These are phyloP conservation scores for Cucurbita ficifolia DNA, from an alignment of 306 rosid species.

Conservation along the genomic window DNA sequence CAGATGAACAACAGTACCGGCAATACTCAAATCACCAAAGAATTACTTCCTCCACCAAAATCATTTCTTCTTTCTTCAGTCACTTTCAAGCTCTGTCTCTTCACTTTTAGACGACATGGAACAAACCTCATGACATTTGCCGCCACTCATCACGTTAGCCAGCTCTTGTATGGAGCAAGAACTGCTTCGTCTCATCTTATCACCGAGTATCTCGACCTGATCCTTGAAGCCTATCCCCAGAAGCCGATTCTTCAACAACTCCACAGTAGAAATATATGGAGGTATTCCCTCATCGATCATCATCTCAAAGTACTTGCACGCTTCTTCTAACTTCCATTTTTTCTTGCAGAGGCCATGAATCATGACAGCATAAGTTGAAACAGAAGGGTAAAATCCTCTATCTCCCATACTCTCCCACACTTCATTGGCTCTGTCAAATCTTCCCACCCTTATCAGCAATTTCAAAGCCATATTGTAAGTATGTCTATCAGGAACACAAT, in stretches of 20 bases:
- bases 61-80: background rate
- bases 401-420: conserved; percentile 60
- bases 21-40: no score
- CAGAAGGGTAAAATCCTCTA: conserved; percentile 53
- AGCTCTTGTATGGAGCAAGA: conserved; percentile 51
- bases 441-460: conserved; percentile 57
- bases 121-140: conserved; percentile 13
- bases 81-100: conserved; percentile 22
- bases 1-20: no score
- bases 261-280: conserved; percentile 51
- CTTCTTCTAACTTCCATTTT: conserved; percentile 72
- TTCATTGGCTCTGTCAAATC: conserved; percentile 61
- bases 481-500: conserved; percentile 49
- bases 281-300: conserved; percentile 94
- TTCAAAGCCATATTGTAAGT: conserved; percentile 71
- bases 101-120: conserved; percentile 14
- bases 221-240: conserved; percentile 45
- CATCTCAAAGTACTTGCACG: conserved; percentile 63
- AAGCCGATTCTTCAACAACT: conserved; percentile 50
- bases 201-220: conserved; percentile 39
- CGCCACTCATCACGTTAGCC: conserved; percentile 41
- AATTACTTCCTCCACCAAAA: no score
- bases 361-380: conserved; percentile 72
- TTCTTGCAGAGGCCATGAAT: conserved; percentile 65
- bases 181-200: conserved; percentile 61